Evolutionary conservation across 2,329 filamentous ascomycete species (phyloP), one percentile per base, ranked within the genome.

Genomic region (Penicillium sp.): DNA sequence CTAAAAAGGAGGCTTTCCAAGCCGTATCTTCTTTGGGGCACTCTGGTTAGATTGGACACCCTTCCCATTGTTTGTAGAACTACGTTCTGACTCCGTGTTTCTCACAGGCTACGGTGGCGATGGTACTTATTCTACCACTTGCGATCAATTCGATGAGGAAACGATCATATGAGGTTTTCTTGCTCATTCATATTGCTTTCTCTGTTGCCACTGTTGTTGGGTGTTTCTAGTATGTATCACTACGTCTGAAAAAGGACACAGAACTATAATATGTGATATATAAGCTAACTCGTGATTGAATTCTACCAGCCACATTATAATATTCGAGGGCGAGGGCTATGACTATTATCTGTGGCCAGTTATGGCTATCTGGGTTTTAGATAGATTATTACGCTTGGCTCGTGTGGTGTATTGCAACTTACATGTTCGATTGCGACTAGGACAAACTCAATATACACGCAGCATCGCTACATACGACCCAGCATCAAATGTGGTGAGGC

Each of bases 291-390:
- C 4, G 26, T n/a, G n/a, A n/a, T n/a, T n/a, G n/a, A n/a, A 47
- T 55, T 20, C 56, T 28, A 35, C 45, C 48, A 78, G 76, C 56
- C 79, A 82, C 53, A 76, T 78, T 0, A 66, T 73, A 3, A 75
- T 81, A 6, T 81, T 81, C 53, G 23, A 52, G 33, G 67, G 71
- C 26, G 73, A 72, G 7, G 74, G 77, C 56, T 82, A 80, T 62
- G 76, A 81, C 63, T 66, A 69, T 38, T 83, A 79, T 61, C 71
- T 82, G 11, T 82, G 79, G 74, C 76, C 77, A 2, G 73, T 76
- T 12, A 72, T 80, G 1, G 67, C 65, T 1, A 68, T 82, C 16
- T 83, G 81, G 81, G 47, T 66, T 2, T 64, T 78, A 21, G 81
- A 83, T 60, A 73, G 81, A 7, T 18, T 69, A 12, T 61, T 80